Evolutionary conservation across 2,329 filamentous ascomycete species (phyloP).

Genomic region (Exutisphaerella laricina): DNA sequence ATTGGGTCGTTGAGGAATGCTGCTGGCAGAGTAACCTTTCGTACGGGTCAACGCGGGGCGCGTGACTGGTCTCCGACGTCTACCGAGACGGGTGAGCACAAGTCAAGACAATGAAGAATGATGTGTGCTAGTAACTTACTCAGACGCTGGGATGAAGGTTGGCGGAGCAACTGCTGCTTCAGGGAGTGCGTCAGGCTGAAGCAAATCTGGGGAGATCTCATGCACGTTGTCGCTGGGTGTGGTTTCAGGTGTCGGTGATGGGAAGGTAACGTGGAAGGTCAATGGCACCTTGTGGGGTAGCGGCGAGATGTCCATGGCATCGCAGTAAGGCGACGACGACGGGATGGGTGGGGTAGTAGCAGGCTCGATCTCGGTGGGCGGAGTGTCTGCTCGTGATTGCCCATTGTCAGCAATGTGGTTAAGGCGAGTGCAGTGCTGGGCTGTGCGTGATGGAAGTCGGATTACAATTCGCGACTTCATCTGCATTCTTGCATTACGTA

Average conservation of each 20-base stretch:
- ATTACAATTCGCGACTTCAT: constrained; percentile 3
- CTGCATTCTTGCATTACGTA: constrained; percentile 25
- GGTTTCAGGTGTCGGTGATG: constrained; percentile 63
- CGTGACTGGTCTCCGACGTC: constrained; percentile 41
- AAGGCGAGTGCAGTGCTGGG: background rate
- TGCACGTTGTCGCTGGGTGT: constrained; percentile 41
- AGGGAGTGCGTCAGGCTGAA: constrained; percentile 28
- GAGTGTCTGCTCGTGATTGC: constrained; percentile 40
- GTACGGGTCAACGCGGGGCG: constrained; percentile 69
- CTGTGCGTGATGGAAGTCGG: too few relatives aligned
- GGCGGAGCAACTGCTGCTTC: constrained; percentile 15
- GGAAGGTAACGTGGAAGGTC: constrained; percentile 57
- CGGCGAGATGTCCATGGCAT: constrained; percentile 91
- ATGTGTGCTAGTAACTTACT: constrained; percentile 29
- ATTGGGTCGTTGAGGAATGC: constrained; percentile 53
- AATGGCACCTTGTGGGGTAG: constrained; percentile 75
- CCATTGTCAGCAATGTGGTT: constrained; percentile 21
- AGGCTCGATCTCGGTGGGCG: constrained; percentile 54
- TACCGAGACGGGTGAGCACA: constrained; percentile 20
- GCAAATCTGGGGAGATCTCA: constrained; percentile 25
- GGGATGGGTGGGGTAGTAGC: constrained; percentile 74
- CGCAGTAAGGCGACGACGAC: constrained; percentile 74
- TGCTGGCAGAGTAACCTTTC: constrained; percentile 68
- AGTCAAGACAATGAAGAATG: constrained; percentile 7
- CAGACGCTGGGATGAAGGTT: constrained; percentile 25